Evolutionary conservation across 1,139 yeast species (phyloP), one percentile per base, ranked within the genome.

Genomic region (Yamadazyma jaroonii): DNA sequence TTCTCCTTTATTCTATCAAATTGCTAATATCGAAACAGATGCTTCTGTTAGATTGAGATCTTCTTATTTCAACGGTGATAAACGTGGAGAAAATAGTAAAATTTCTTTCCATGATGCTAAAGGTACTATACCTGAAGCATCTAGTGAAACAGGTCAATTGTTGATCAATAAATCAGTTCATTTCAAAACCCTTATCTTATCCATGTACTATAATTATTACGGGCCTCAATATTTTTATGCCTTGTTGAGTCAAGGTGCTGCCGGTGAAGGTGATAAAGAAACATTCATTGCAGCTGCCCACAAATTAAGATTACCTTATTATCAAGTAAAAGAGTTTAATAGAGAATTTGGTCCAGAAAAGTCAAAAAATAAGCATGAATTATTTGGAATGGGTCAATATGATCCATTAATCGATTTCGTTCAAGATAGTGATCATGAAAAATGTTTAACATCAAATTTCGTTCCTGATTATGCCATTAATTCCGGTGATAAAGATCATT

Each of bases 281-380:
- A 79, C 84, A 0, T 74, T 78, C 44, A 67, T 75, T 32, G 79
- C 82, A 1, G 84, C 84, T 3, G 79, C 84, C 14, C 75, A 74
- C 43, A 72, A 62, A 22, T 61, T 75, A 41, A 55, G 59, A 1
- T 62, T 67, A 37, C 75, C 79, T 3, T 77, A 64, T 50, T 79
- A 77, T 52, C 83, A 79, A 54, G 79, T 77, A 9, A 63, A 66
- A 41, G 72, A 67, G 43, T 64, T 59, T 46, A 59, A 50, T 44
- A 50, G 69, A 37, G 70, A 61, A 45, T 63, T 64, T 42, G 71
- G 67, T 21, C 68, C 69, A 2, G 22, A 54, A 10, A 50, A 51
- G 31, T 36, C 32, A 3, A 35, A 40, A 6, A 48, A 51, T 10
- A 57, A 55, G 38, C 66, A 56, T 40, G 60, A 62, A 32, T 47